These are phyloP conservation scores for Candida mesenterica DNA, from an alignment of 1,139 yeast genomes.

Conservation along the genomic window DNA sequence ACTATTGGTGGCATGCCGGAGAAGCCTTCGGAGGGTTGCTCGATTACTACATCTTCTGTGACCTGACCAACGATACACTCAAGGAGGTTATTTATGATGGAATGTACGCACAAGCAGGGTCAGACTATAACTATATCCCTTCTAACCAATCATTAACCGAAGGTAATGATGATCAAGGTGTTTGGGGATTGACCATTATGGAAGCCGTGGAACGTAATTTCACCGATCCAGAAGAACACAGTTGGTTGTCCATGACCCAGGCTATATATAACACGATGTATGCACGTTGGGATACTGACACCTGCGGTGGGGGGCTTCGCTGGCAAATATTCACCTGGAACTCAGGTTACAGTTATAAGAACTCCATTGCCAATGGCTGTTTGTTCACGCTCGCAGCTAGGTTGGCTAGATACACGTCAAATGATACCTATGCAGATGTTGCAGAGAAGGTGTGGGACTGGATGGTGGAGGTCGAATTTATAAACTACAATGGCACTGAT, in stretches of 20 bases:
- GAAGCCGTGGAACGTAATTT: slow-evolving; percentile 10
- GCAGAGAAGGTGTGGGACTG: slow-evolving; percentile 70
- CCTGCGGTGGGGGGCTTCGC: slow-evolving; percentile 39
- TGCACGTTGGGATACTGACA: slow-evolving; percentile 9
- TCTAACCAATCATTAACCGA: slow-evolving; percentile 8
- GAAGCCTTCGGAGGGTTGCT: slow-evolving; percentile 17
- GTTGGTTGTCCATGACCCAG: slow-evolving; percentile 10
- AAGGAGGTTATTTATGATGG: slow-evolving; percentile 13
- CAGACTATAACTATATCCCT: slow-evolving; percentile 16
- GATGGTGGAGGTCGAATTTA: slow-evolving; percentile 51
- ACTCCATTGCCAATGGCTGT: slow-evolving; percentile 72
- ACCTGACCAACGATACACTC: slow-evolving; percentile 13
- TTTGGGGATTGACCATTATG: slow-evolving; percentile 11
- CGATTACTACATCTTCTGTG: slow-evolving; percentile 16
- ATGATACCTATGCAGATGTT: slow-evolving; percentile 56
- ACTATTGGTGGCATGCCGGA: slow-evolving; percentile 22
- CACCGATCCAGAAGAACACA: slow-evolving; percentile 5
- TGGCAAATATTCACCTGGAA: slow-evolving; percentile 80
- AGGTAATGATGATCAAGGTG: slow-evolving; percentile 11
- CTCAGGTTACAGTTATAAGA: slow-evolving; percentile 71
- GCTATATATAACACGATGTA: slow-evolving; percentile 8
- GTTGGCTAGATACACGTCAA: slow-evolving; percentile 63
- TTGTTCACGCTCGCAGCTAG: slow-evolving; percentile 73
- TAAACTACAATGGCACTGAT: slow-evolving; percentile 7
- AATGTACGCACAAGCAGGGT: slow-evolving; percentile 16